Conservation (phyloP, 192 early-diverging fungal species). For the Chytriomyces sp. region DNA sequence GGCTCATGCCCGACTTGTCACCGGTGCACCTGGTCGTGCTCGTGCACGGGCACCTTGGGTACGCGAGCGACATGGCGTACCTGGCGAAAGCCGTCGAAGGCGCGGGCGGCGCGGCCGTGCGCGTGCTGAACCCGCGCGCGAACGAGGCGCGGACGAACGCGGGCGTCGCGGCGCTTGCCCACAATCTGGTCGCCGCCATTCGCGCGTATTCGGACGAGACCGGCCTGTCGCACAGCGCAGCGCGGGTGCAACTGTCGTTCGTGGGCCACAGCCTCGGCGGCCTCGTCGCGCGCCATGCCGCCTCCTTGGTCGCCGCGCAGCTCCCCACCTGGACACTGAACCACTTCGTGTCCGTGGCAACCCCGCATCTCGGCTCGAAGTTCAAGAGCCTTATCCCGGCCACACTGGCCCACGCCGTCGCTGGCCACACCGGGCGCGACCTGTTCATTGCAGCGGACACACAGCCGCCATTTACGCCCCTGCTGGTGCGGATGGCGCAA, state of each 20-base stretch:
- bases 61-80: slow-evolving; percentile 3
- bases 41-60: slow-evolving; percentile 19
- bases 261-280: slow-evolving; percentile 16
- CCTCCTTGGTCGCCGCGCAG: background rate
- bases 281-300: background rate
- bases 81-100: background rate
- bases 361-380: slow-evolving; percentile 17
- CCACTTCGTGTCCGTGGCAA: slow-evolving; percentile 13
- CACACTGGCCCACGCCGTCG: background rate
- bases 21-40: slow-evolving; percentile 8
- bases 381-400: background rate
- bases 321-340: background rate
- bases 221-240: too few relatives aligned
- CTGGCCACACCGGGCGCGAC: slow-evolving; percentile 3
- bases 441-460: slow-evolving; percentile 3
- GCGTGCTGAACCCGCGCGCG: background rate
- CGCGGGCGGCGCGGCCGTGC: background rate
- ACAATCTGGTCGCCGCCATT: too few relatives aligned
- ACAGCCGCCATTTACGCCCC: background rate
- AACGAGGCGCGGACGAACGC: background rate
- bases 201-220: too few relatives aligned
- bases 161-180: background rate
- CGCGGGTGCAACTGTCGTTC: slow-evolving; percentile 6
- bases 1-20: too few relatives aligned
- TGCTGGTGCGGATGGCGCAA: background rate